Conservation (phyloP, 176 grass and related monocot species). For the Ampelocalamus luodianensis region DNA sequence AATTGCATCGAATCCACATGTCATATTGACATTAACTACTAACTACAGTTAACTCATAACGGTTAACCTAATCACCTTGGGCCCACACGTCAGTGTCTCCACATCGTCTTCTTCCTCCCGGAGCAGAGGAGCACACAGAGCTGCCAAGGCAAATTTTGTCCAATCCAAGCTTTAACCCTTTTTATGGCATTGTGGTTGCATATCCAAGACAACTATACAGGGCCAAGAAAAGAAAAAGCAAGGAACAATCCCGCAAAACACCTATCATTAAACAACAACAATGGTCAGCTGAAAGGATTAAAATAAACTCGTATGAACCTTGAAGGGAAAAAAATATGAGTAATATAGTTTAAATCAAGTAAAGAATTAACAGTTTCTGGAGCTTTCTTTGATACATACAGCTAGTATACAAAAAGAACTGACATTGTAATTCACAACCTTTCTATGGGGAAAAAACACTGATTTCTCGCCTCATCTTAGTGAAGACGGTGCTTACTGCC, state of each 20-base stretch:
- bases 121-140: too few relatives aligned
- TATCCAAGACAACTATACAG: background rate
- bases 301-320: background rate
- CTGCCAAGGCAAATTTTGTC: too few relatives aligned
- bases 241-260: background rate
- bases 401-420: conserved; percentile 30
- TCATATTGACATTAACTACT: too few relatives aligned
- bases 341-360: background rate
- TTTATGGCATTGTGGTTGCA: background rate
- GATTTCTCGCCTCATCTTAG: too few relatives aligned
- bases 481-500: too few relatives aligned
- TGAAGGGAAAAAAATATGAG: background rate
- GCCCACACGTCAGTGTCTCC: too few relatives aligned
- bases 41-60: too few relatives aligned
- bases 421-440: background rate
- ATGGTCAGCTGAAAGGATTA: background rate
- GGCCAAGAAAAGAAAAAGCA: background rate
- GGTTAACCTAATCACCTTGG: too few relatives aligned
- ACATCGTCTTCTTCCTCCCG: too few relatives aligned
- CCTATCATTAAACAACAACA: background rate
- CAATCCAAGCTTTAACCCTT: background rate
- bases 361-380: conserved; percentile 17
- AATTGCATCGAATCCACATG: too few relatives aligned
- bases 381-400: background rate
- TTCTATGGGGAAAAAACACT: background rate